Conservation (phyloP, 495 filamentous ascomycete species). For the Neurospora sp. region DNA sequence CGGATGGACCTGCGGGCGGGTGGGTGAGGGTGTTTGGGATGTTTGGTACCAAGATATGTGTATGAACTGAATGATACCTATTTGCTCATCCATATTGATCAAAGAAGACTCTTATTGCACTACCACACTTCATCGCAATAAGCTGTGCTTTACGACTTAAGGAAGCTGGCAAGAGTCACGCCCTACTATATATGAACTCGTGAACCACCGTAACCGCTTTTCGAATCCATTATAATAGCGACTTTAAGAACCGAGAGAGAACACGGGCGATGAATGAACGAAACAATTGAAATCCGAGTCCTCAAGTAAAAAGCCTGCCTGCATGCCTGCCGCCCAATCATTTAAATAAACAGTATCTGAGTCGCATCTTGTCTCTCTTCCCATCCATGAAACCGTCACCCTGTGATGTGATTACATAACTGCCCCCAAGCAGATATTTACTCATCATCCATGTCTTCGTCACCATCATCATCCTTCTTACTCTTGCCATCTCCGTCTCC, state of each 20-base stretch:
- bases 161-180: neutral
- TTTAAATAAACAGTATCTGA: neutral
- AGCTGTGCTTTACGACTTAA: neutral
- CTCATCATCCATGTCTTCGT: slow-evolving; percentile 40
- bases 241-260: neutral
- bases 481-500: slow-evolving; percentile 22
- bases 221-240: neutral
- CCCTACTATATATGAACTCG: neutral
- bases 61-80: neutral
- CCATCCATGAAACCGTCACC: neutral
- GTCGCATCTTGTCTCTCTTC: neutral
- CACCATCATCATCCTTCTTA: slow-evolving; percentile 2
- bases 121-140: neutral
- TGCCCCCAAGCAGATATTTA: slow-evolving; percentile 57
- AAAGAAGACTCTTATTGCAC: neutral
- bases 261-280: neutral
- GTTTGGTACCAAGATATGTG: slow-evolving; percentile 43
- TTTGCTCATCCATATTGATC: neutral
- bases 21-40: slow-evolving; percentile 46
- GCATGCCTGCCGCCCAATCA: neutral
- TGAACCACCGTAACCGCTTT: neutral
- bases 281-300: neutral
- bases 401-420: neutral
- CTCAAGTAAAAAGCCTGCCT: neutral
- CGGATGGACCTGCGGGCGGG: slow-evolving; percentile 21